Evolutionary conservation across 371 early-diverging fungal genomes (phyloP), one percentile per base, ranked within the genome.

Genomic region (Parasitella parasitica): DNA sequence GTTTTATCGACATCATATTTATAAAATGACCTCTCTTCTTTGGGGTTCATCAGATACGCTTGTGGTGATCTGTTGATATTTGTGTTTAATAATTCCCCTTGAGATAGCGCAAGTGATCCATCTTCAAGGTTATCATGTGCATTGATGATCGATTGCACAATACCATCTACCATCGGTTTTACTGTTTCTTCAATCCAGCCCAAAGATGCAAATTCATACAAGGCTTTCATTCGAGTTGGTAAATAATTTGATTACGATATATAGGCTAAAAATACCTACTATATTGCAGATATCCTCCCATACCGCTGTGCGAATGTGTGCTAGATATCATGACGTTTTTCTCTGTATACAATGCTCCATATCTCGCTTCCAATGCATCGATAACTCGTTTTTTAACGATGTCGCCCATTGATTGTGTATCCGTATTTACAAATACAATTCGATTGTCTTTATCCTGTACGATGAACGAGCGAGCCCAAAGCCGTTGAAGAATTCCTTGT

Each of bases 311-410:
- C 6, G 86, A 83, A 69, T 89, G 89, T 11, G 86, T 88, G 32
- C 84, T 85, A 1, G 86, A 84, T 5, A 88, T 61, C 82, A 85
- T 80, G 22, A 89, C 72, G 66, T 89, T 89, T 15, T 79, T 59
- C 26, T 71, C 73, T 6, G 69, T 75, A 35, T 71, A 81, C 3
- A 66, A 22, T 34, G 48, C 26, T 3, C 73, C 75, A 59, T 59
- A 72, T 8, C 37, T 50, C 5, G 3, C 27, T 61, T 75, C 68
- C 12, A 77, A 63, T 32, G 28, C 27, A 13, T 76, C 28, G 3
- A 83, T 54, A 0, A 78, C 77, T 26, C 72, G 64, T 24, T 72
- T 61, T 34, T 76, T 73, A 27, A 77, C 67, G 30, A 72, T 67
- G 24, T 71, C 70, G 1, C 71, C 70, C 63, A 81, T 69, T 26